Percentiles rank a stretch among this genome's conserved stretches.
These are phyloP conservation scores for Senna tora DNA, from an alignment of 306 rosid genomes.

Conservation along the genomic window DNA sequence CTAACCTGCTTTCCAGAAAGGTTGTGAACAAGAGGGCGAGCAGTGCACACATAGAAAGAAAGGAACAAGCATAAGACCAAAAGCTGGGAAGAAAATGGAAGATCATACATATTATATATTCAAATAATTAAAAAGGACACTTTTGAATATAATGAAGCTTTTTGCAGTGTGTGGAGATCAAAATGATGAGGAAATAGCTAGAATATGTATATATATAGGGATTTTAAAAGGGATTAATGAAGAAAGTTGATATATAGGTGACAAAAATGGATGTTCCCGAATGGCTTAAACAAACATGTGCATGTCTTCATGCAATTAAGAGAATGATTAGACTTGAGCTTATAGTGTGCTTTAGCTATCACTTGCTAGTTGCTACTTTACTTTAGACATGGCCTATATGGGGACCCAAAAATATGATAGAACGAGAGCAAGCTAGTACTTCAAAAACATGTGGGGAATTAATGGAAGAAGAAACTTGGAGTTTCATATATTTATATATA, in stretches of 20 bases:
- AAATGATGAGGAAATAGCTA: neutral
- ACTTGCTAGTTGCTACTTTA: neutral
- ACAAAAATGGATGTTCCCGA: neutral
- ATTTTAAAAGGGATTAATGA: neutral
- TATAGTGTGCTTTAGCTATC: neutral
- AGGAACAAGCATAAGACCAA: constrained; percentile 38
- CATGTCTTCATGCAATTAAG: neutral
- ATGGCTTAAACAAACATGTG: neutral
- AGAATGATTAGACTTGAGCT: neutral
- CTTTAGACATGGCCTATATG: no score
- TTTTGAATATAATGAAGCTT: neutral
- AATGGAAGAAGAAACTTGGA: no score
- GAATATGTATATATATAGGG: neutral
- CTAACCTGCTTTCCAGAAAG: constrained; percentile 46
- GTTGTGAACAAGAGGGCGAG: constrained; percentile 47
- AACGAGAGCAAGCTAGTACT: constrained; percentile 12
- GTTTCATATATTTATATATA: no score
- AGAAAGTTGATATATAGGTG: neutral
- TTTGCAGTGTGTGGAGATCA: neutral
- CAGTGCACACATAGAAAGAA: constrained; percentile 42
- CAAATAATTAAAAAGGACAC: neutral
- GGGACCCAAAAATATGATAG: constrained; percentile 11
- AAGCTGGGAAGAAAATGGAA: constrained; percentile 26
- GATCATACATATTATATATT: constrained; percentile 19
- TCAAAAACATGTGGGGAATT: no score